Base-by-base conservation (phyloP, 163 green algal species). In the Volvox carteri region DNA sequence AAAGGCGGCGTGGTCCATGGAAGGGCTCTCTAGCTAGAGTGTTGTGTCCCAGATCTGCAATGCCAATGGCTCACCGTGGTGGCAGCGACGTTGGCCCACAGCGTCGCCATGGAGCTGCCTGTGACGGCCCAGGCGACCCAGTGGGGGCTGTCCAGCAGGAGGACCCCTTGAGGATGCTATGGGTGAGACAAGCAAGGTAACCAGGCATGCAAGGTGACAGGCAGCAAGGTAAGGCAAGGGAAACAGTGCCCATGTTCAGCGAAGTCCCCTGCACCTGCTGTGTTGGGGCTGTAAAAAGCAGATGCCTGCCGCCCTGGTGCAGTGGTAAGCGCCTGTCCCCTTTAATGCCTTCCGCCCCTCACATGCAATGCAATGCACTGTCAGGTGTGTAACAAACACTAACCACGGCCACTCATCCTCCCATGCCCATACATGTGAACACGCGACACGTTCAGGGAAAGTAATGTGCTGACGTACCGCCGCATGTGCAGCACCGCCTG, bases 111-210 rank as follows among this genome's bases (percentile, higher is more conserved):
- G 58, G 62, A 58, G 80, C 80, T 87, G 62, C 80, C 80, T 0
- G 80, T 87, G 80, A 87, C 46, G 30, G 62, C 80, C 80, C 80
- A 87, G 65, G 80, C 80, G 5, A 87, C 65, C 80, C 80, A 87
- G 65, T 21, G 80, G 62, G 80, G 80, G 46, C 80, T 87, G 65
- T 78, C 62, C 80, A 87, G 62, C 80, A 79, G 80, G 14, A 87
- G 62, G 12, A 58, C 8, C 23, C 23, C 80, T 87, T 87, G 44
- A 87, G 44, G 62, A 79, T 54, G 30, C 80, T 87, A 44, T 33
- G 54, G n/a, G 18, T 37, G 16, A 21, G 25, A 52, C 37, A 73
- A 4, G 44, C 42, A 19, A 58, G 35, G 12, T 48, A n/a, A n/a
- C n/a, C n/a, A n/a, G n/a, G n/a, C n/a, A n/a, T n/a, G n/a, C n/a